Evolutionary conservation across 1,284 basidiomycete species (phyloP), one percentile per base, ranked within the genome.

Genomic region (Ganoderma sinense): DNA sequence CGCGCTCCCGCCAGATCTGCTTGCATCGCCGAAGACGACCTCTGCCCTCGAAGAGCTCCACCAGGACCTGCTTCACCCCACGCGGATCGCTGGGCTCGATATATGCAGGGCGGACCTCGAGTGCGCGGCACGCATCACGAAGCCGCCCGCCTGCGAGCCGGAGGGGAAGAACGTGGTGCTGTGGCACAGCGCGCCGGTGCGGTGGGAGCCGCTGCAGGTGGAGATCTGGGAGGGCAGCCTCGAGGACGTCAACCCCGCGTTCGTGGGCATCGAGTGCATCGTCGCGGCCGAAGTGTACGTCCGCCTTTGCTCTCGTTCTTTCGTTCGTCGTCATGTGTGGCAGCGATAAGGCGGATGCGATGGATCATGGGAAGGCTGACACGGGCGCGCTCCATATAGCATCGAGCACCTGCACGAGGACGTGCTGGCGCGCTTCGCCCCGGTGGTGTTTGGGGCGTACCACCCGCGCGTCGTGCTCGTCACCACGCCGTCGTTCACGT

Each of bases 401-500:
- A 93, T 99, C 76, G 97, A 99, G 80, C 97, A 99, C 77, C 84
- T 99, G 67, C 86, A 90, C 14, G 87, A 90, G 2, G 79, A 87
- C 18, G 82, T 93, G 13, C 85, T 98, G n/a, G 84, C 87, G 7
- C 84, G 87, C n/a, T 96, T 97, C 76, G 91, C 92, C 4, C 94
- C 94, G 14, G 84, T 93, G 66, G 83, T 97, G 10, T 87, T 98
- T 48, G 96, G 96, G 0, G 85, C 90, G 20, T 98, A 98, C 78
- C 88, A 91, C 65, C 97, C 97, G 1, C 86, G 88, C 45, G 77
- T 94, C 62, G 84, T 97, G 53, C 86, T 99, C 48, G 80, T 98
- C 73, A 97, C 96, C 0, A 98, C 97, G 0, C 97, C 97, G 0
- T 95, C 94, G 18, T 96, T 94, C 80, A 90, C 87, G 36, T 99